These are phyloP conservation scores for Leccinum olivaceopallidum DNA, from an alignment of 768 basidiomycete species.

Conservation along the genomic window DNA sequence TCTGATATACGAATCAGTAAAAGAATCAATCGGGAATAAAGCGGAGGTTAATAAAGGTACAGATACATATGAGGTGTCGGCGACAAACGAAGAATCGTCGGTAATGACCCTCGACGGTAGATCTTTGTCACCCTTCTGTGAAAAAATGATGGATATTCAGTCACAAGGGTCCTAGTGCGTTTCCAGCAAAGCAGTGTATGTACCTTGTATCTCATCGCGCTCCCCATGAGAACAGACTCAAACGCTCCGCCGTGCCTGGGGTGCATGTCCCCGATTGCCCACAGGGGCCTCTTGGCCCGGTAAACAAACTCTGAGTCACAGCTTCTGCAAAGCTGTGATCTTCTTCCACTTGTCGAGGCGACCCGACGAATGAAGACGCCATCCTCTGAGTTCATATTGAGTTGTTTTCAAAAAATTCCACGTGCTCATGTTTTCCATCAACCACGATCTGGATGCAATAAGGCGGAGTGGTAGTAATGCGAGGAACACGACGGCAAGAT, in stretches of 20 bases:
- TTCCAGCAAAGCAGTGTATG: neutral
- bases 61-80: neutral
- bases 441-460: neutral
- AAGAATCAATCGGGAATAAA: neutral
- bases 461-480: neutral
- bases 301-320: neutral
- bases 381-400: neutral
- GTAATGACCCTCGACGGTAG: neutral
- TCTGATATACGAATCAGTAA: neutral
- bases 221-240: neutral
- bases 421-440: neutral
- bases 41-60: neutral
- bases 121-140: neutral
- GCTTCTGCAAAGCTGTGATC: neutral
- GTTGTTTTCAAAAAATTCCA: no score
- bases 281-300: neutral
- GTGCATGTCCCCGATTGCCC: neutral
- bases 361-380: neutral
- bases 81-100: neutral
- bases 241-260: neutral
- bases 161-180: neutral
- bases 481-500: neutral
- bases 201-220: neutral
- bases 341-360: neutral
- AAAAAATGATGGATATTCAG: neutral